Evolutionary conservation across 164 flowering plant genomes (phyloP), one percentile per base, ranked within the genome.

Genomic region (Umbellularia californica): DNA sequence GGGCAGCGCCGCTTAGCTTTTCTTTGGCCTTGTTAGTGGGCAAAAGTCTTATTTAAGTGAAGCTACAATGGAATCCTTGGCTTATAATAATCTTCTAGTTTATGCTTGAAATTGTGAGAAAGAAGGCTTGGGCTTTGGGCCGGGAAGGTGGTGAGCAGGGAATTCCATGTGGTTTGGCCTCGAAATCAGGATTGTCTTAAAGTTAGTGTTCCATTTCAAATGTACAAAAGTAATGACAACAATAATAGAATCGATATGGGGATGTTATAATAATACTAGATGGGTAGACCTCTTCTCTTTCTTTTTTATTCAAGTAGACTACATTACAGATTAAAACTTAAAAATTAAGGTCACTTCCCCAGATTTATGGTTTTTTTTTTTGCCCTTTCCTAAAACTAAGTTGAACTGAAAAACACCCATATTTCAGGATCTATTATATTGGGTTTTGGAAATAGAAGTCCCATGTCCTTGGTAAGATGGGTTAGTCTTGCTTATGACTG

Each of bases 1-100:
- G 3, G 30, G 74, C 84, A 27, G 82, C 85, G 87, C 87, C 88
- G 85, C 78, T 82, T 81, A 64, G 23, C 79, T 72, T 77, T 73
- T 58, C 64, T 67, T 66, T 62, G 10, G 63, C 68, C n/a, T 50
- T 74, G 58, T 62, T 73, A 64, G 70, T 55, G 70, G 51, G 55
- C 69, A 62, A 60, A 75, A 27, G 47, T n/a, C 25, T 4, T 35
- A 41, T 69, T 50, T 67, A 66, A 41, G 41, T 70, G 47, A 70
- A 69, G 2, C 58, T 65, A 5, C 65, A 68, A 17, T 41, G 75
- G 70, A 63, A 76, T 76, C 65, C 33, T 58, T 51, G 52, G 14
- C 41, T 28, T 28, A 4, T 41, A 55, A 35, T 62, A 22, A 50
- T 35, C 50, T 4, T 4, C 1, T 7, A 70, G 9, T 24, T 28